Base-by-base conservation (phyloP, 2,329 filamentous ascomycete genomes). In the Bipolaris sorokiniana region DNA sequence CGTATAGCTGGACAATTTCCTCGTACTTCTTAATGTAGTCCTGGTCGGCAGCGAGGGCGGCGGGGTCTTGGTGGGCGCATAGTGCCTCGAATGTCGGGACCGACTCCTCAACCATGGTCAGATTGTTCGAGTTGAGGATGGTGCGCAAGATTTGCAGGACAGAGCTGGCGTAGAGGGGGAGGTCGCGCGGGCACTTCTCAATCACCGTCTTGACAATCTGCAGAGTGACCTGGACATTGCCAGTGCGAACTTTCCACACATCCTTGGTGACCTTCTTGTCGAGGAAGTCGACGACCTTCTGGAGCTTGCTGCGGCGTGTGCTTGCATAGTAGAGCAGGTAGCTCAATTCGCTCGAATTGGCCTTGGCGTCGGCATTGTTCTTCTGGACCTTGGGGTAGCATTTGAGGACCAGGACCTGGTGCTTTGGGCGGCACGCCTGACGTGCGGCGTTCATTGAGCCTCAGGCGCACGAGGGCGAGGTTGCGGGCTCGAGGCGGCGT, bases 261-360 rank as follows among this genome's bases (percentile, higher is more conserved):
- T 99, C 95, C 72, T 88, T 89, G 60, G 90, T 90, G 20, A 92
- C 95, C 81, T 94, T 92, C 82, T 94, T 96, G 81, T 98, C 93
- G 64, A 99, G 84, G 74, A 97, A 99, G 68, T 88, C 88, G 76
- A 92, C 92, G 66, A 99, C 93, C 80, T 99, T 99, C 72, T 95
- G 91, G 68, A 98, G 88, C 83, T 98, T 99, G 78, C 91, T 94
- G 64, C 92, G 88, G 59, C 94, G 91, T 68, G 93, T 97, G 74
- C 91, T 96, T 60, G 91, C 92, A 82, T 99, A 98, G 84, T 96
- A 98, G 52, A 98, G 87, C 64, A 99, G 86, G 76, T 98, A 98
- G 78, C 92, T 96, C 62, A 99, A 86, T 82, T 99, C 95, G 79
- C 92, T 96, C 65, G 92, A 92, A 79, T 98, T 98, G 42, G 95